phyloP scores from a whole-genome alignment of 177 flowering plant genomes.

The Tripterygium wilfordii region DNA sequence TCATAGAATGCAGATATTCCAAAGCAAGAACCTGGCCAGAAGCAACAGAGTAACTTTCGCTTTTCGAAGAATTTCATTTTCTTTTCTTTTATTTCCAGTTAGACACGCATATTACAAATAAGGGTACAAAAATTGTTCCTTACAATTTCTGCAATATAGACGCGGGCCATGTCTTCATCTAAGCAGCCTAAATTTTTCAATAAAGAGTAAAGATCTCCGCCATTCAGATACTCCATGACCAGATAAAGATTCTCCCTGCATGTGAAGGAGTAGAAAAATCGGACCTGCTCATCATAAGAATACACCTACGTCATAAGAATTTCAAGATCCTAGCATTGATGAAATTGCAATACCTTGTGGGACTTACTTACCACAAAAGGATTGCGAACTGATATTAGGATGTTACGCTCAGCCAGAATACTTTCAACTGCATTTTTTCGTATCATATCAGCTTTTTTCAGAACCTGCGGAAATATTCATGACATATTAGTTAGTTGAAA shows the following conservation, averaged over 20 bases:
- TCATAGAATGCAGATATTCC: constrained; percentile 90
- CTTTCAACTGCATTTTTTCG: constrained; percentile 96
- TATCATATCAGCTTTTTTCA: constrained; percentile 91
- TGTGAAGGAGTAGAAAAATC: constrained; percentile 84
- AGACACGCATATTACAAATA: not conserved
- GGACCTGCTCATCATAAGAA: constrained; percentile 40
- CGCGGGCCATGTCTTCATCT: constrained; percentile 69
- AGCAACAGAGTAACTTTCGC: too few species aligned
- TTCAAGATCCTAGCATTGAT: not conserved
- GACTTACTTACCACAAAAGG: constrained; percentile 86
- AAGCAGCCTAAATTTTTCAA: constrained; percentile 71
- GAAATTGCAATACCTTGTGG: not conserved
- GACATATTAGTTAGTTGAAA: not conserved
- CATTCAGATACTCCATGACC: constrained; percentile 85
- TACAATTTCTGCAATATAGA: constrained; percentile 86
- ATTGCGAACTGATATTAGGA: constrained; percentile 82
- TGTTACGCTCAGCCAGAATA: constrained; percentile 95
- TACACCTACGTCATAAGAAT: constrained; percentile 17
- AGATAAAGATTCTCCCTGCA: constrained; percentile 80
- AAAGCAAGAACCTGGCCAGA: constrained; percentile 99
- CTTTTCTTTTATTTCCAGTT: too few species aligned
- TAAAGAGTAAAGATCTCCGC: constrained; percentile 77
- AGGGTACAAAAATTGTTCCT: constrained; percentile 20
- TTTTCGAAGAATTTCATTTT: too few species aligned
- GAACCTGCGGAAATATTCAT: constrained; percentile 42